Conservation (phyloP, 306 rosid genomes). For the Vigna reflexopilosa region DNA sequence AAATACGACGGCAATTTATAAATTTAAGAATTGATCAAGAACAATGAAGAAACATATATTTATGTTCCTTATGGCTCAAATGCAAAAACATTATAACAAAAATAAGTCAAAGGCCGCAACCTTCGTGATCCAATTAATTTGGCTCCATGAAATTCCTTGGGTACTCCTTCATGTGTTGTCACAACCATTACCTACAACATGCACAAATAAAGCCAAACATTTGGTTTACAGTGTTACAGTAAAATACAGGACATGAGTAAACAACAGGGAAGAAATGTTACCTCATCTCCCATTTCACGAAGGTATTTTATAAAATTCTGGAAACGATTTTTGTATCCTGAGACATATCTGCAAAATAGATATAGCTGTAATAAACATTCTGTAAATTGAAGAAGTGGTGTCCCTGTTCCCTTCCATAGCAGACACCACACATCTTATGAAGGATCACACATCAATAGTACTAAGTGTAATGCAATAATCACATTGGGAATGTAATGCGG, state of each 20-base stretch:
- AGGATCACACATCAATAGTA: background rate
- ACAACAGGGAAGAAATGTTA: slow-evolving; percentile 15
- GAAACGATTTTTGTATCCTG: slow-evolving; percentile 64
- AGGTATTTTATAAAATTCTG: slow-evolving; percentile 62
- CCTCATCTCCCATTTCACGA: slow-evolving; percentile 72
- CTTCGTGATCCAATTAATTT: slow-evolving; percentile 89
- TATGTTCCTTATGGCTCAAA: slow-evolving; percentile 2
- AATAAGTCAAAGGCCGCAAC: slow-evolving; percentile 48
- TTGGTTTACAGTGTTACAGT: background rate
- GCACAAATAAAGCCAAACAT: slow-evolving; percentile 29
- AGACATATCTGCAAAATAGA: slow-evolving; percentile 55
- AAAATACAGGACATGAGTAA: background rate
- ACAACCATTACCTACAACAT: slow-evolving; percentile 86
- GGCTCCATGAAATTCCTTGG: slow-evolving; percentile 91
- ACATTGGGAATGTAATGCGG: background rate
- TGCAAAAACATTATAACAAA: slow-evolving; percentile 18
- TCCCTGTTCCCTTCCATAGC: background rate
- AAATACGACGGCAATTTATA: background rate
- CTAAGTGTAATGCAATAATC: slow-evolving; percentile 6
- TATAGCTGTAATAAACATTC: background rate
- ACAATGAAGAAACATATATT: background rate
- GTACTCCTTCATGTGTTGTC: slow-evolving; percentile 98
- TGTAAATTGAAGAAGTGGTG: slow-evolving; percentile 1
- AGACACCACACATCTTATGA: slow-evolving; percentile 11
- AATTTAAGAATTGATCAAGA: background rate